A percentile compares a stretch with the other conserved stretches of the same genome.
Conservation (phyloP, 2,329 filamentous ascomycete species). For the Aureobasidium sp. region DNA sequence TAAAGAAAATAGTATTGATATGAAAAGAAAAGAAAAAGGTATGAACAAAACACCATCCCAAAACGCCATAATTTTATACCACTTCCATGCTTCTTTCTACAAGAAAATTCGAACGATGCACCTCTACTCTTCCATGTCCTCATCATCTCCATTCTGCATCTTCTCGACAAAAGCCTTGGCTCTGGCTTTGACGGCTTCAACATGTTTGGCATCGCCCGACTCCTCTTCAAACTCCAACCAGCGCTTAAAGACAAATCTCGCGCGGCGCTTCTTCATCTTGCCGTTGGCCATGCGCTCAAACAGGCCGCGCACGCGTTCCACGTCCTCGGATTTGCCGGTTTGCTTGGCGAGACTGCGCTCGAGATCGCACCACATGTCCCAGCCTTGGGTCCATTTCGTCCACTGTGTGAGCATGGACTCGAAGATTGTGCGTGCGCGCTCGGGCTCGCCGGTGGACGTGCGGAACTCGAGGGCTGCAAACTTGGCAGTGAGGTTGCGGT, state of each 20-base stretch:
- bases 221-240: constrained; percentile 84
- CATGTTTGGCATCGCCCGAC: constrained; percentile 60
- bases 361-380: constrained; percentile 85
- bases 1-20: too few species aligned
- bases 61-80: too few species aligned
- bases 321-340: constrained; percentile 40
- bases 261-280: constrained; percentile 70
- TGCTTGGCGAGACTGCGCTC: constrained; percentile 55
- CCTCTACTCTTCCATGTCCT: constrained; percentile 18
- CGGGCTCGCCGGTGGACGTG: constrained; percentile 64
- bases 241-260: constrained; percentile 81
- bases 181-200: constrained; percentile 62
- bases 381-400: constrained; percentile 85
- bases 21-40: too few species aligned
- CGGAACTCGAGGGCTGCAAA: constrained; percentile 92
- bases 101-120: too few species aligned
- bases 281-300: constrained; percentile 68
- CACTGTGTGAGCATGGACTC: constrained; percentile 77
- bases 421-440: constrained; percentile 90
- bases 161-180: constrained; percentile 63
- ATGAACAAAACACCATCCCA: too few species aligned
- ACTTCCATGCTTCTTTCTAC: too few species aligned
- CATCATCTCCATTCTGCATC: constrained; percentile 29
- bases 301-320: constrained; percentile 54
- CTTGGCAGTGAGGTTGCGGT: constrained; percentile 71